Evolutionary conservation across 169 alveolate species (phyloP), one percentile per base, ranked within the genome.

Genomic region (Perkinsus olseni): DNA sequence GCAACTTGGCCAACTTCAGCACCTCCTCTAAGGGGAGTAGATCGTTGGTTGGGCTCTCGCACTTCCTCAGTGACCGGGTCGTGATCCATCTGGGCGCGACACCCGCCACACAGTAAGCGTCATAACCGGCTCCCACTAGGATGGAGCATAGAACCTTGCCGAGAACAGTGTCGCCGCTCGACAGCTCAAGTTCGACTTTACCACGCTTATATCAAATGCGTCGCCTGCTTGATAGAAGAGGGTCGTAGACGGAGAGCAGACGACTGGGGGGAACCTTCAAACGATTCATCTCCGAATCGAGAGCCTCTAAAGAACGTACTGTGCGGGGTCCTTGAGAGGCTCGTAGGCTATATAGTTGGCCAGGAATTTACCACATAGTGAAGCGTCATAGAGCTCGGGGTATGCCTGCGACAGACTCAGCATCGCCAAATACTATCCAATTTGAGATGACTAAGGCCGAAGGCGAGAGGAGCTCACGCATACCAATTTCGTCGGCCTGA

Each of bases 31-130:
- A 28, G 82, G 0, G 34, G 37, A 13, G 28, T 13, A 62, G 17
- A 62, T 62, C 82, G 0, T 62, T 24, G 17, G 13, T 28, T 4
- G 82, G 82, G 34, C 82, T 6, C 1, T 62, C 82, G 1, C 82
- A 21, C 31, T 28, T 62, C 31, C 17, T 62, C 82, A 62, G 31
- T 6, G 8, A 0, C 17, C 82, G 13, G 10, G 31, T 21, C 17
- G 82, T 62, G 1, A 62, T 62, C 82, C 82, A 91, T 95, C 96
- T 95, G 0, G 98, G 98, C 36, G 97, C 97, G 39, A 95, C 94
- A 0, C 98, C 98, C 91, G 95, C 94, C 28, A 97, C 97, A 39
- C 97, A 96, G 94, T 97, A 96, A 39, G 98, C 98, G 94, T 96
- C 97, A 92, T 96, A 96, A 0, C 98, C 98, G 31, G 94, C 95